phyloP scores from a whole-genome alignment of 179 eudicot species.

The Amaranthus tricolor region DNA sequence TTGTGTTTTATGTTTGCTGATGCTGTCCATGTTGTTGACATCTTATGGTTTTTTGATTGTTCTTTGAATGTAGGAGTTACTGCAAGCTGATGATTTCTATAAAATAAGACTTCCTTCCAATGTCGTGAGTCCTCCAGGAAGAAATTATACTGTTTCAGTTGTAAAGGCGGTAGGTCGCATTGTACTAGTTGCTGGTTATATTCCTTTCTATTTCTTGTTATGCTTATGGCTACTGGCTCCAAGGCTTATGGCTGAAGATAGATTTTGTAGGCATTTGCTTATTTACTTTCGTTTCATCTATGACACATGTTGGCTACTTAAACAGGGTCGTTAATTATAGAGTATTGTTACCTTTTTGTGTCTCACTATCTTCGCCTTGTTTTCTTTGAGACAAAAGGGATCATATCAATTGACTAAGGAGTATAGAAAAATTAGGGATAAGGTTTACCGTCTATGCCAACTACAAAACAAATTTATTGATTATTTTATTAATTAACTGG shows the following conservation, averaged over 20 bases:
- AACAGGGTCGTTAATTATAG: background rate
- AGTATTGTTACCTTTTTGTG: background rate
- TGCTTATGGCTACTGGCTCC: background rate
- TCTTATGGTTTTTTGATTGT: background rate
- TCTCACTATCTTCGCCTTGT: background rate
- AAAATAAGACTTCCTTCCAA: constrained; percentile 81
- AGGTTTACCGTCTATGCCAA: too few relatives aligned
- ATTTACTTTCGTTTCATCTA: background rate
- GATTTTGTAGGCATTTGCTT: background rate
- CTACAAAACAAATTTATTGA: too few relatives aligned
- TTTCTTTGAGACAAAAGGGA: too few relatives aligned
- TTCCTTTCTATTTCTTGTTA: background rate
- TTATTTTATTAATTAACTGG: too few relatives aligned
- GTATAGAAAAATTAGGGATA: too few relatives aligned
- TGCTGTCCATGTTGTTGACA: background rate
- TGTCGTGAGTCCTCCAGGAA: constrained; percentile 77
- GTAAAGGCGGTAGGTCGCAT: constrained; percentile 78
- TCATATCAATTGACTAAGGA: too few relatives aligned
- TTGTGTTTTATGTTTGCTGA: background rate
- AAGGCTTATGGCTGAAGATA: constrained; percentile 3
- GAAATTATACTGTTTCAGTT: constrained; percentile 70
- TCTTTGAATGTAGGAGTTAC: constrained; percentile 48
- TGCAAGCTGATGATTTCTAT: constrained; percentile 76
- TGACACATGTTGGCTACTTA: background rate
- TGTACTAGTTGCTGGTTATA: constrained; percentile 7